Evolutionary conservation across 2,329 filamentous ascomycete species (phyloP), one percentile per base, ranked within the genome.

Genomic region (Xylaria sp.): DNA sequence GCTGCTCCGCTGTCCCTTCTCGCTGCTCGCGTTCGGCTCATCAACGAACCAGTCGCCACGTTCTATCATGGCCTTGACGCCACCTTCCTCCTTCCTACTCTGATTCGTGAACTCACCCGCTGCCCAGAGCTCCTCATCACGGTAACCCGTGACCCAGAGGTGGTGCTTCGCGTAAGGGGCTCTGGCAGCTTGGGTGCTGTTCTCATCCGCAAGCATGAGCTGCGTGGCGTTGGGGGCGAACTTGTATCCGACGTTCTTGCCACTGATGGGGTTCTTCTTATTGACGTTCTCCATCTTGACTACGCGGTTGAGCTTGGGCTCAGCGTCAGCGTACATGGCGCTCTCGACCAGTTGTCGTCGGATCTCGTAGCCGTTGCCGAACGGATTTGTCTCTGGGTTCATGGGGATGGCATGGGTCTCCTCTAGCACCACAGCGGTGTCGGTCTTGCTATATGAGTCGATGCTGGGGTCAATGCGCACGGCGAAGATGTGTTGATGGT

Each of bases 401-500:
- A 79, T 78, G 7, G 76, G 76, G 11, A 77, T 54, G 3, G 74
- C 68, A 50, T 77, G 76, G 47, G 71, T 75, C 66, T 79, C 77
- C 56, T 79, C 77, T n/a, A 78, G 53, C 14, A 78, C 73, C 42
- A 79, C 71, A 7, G 71, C 62, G 0, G 77, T 77, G 14, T 75
- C 75, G 45, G 42, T 68, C 1, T 57, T 69, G 6, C 42, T 57
- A 61, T 78, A 77, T 34, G 77, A 78, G 75, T 89, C 86, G 69
- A 89, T 83, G 48, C 83, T 84, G 1, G 88, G 87, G 72, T 92
- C 89, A n/a, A 92, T 86, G 0, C 89, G 84, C 34, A 89, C 76
- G n/a, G 82, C 85, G 75, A 92, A 92, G 45, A 92, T 82, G 76
- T 92, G 89, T 74, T 92, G 90, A 68, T 92, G 89, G 75, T 91